These are phyloP conservation scores for Moniliophthora roreri DNA, from an alignment of 1,284 basidiomycete species.

Conservation along the genomic window DNA sequence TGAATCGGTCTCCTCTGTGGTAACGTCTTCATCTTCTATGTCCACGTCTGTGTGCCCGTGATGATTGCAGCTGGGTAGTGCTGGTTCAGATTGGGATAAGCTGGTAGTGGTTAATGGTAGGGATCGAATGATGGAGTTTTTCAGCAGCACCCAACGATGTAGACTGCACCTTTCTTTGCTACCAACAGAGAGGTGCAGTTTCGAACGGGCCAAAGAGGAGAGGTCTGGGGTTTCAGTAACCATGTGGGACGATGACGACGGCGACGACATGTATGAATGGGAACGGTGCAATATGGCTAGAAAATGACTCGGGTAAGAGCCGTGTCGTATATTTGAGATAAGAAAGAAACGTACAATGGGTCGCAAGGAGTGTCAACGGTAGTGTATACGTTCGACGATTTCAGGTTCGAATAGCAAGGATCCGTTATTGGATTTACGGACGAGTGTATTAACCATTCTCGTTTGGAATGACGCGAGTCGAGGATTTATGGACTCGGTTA, in stretches of 20 bases:
- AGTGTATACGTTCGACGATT: conserved; percentile 82
- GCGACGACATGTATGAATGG: conserved; percentile 3
- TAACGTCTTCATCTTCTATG: conserved; percentile 33
- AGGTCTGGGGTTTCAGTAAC: conserved; percentile 47
- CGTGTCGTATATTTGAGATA: conserved; percentile 19
- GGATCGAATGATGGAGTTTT: conserved; percentile 72
- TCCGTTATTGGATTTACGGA: conserved; percentile 78
- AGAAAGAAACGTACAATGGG: conserved; percentile 14
- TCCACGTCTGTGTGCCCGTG: conserved; percentile 27
- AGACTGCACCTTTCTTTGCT: conserved; percentile 69
- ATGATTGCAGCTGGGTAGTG: not conserved
- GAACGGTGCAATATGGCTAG: not conserved
- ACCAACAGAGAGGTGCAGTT: conserved; percentile 63
- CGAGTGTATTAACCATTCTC: conserved; percentile 81
- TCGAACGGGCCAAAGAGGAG: conserved; percentile 67
- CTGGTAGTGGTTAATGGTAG: conserved; percentile 35
- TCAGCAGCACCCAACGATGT: conserved; percentile 82
- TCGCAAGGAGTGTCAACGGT: conserved; percentile 33
- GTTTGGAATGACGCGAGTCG: conserved; percentile 41
- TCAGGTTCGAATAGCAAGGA: conserved; percentile 81
- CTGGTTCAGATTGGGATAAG: conserved; percentile 19
- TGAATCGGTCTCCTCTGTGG: conserved; percentile 50
- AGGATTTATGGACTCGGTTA: conserved; percentile 34
- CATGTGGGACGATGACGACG: conserved; percentile 31
- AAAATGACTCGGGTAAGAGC: conserved; percentile 8